Evolutionary conservation across 345 rosid species (phyloP).

Genomic region (Gossypium thurberi): DNA sequence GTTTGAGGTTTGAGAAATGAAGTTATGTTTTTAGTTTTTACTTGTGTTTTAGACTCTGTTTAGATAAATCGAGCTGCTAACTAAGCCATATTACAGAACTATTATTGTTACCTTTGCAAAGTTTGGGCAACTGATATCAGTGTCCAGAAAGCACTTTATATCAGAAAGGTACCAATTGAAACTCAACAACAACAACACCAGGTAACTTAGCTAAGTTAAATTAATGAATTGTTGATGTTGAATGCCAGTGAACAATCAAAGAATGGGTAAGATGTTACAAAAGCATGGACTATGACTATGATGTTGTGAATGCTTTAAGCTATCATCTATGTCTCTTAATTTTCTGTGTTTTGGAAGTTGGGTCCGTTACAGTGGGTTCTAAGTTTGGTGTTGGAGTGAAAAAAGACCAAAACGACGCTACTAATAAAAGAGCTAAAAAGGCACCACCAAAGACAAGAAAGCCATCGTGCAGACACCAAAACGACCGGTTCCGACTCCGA

Average conservation of each 20-base stretch:
- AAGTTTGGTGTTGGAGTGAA: conserved; percentile 22
- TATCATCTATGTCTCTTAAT: conserved; percentile 14
- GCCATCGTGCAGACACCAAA: conserved; percentile 35
- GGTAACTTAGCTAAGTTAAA: not conserved
- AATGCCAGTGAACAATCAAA: conserved; percentile 17
- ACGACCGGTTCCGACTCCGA: conserved; percentile 23
- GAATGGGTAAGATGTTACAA: conserved; percentile 29
- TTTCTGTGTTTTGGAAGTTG: not conserved
- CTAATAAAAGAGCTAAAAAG: conserved; percentile 43
- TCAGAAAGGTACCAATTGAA: not conserved
- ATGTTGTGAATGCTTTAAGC: conserved; percentile 13
- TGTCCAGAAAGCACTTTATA: conserved; percentile 17
- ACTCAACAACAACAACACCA: not conserved
- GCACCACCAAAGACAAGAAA: conserved; percentile 58
- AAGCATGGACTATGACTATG: not conserved
- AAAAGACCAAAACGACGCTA: conserved; percentile 64
- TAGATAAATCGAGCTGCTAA: not conserved
- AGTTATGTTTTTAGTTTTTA: too few relatives aligned
- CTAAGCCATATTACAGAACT: conserved; percentile 15
- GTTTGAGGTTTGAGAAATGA: too few relatives aligned
- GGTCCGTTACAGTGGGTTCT: conserved; percentile 4
- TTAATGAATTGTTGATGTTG: not conserved
- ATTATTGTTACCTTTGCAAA: conserved; percentile 17
- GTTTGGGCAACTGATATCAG: conserved; percentile 24
- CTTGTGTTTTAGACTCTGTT: not conserved